A percentile compares a stretch with the other conserved stretches of the same genome.
Evolutionary conservation across 305 asterid genomes (phyloP).

Genomic region (Andrographis paniculata): DNA sequence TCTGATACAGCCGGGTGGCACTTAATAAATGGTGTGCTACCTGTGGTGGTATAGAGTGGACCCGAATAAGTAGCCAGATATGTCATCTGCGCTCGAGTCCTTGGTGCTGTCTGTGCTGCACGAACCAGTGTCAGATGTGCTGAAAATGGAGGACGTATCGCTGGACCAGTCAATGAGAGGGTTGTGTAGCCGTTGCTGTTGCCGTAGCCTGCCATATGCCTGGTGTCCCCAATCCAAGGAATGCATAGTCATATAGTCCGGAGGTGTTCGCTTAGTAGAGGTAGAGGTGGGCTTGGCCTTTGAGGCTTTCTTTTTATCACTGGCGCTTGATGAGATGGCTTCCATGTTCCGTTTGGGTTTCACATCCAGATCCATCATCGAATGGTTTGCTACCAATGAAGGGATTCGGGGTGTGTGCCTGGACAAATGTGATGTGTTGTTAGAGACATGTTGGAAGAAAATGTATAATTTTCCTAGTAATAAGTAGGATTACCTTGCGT

Average conservation of each 20-base stretch:
- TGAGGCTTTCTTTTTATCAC: constrained; percentile 28
- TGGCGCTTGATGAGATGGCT: constrained; percentile 31
- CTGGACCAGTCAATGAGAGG: constrained; percentile 33
- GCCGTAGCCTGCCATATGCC: too few species aligned
- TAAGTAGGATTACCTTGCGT: constrained; percentile 31
- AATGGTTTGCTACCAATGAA: constrained; percentile 18
- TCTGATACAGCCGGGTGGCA: not conserved
- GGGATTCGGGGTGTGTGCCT: constrained; percentile 31
- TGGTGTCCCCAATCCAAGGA: constrained; percentile 18
- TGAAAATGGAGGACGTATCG: constrained; percentile 53
- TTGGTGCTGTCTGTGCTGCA: constrained; percentile 54
- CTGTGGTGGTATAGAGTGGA: constrained; percentile 25
- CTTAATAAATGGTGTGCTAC: too few species aligned
- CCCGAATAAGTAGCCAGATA: constrained; percentile 51
- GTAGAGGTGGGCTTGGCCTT: constrained; percentile 25
- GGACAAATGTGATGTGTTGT: not conserved
- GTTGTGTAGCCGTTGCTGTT: constrained; percentile 20
- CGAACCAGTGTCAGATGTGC: constrained; percentile 47
- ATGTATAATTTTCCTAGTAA: not conserved
- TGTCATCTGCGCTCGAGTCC: constrained; percentile 45
- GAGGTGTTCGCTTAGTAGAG: constrained; percentile 20
- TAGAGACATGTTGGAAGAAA: not conserved
- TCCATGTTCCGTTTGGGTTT: constrained; percentile 28
- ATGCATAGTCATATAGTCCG: constrained; percentile 25
- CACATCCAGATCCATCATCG: constrained; percentile 19